Evolutionary conservation across 1,139 yeast genomes (phyloP), one percentile per base, ranked within the genome.

Genomic region (Lodderomyces orthopsilosis): DNA sequence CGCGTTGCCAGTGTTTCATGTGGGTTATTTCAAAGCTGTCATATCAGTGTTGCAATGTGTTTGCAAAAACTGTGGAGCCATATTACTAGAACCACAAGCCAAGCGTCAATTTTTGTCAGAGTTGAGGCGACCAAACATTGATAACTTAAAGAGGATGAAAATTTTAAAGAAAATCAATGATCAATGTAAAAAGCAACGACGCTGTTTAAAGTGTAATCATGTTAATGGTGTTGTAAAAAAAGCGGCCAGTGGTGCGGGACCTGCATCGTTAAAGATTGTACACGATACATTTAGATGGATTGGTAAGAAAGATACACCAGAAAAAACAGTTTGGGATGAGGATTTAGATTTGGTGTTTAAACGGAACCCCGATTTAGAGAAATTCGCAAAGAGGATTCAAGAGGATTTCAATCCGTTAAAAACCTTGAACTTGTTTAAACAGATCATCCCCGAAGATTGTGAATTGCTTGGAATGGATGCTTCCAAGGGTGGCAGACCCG

Each of bases 231-330:
- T 93, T 45, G 98, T 94, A 26, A 94, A 94, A 62, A 93, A 90
- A 61, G 97, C 97, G 2, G 98, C 98, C 2, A 81, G 87, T 24
- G 94, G 94, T 41, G 84, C 89, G 2, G 90, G 93, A 32, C 86
- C 93, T n/a, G 93, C 94, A 0, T 93, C 98, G 1, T 72, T 94
- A 50, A 93, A 93, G 60, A 88, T 94, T 51, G 87, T 94, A 46
- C 99, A 94, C 63, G 98, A 94, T 64, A 87, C 96, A 23, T 94
- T 87, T 68, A 76, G 98, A 59, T 93, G 96, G 93, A 79, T 88
- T 33, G 97, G 98, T 46, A 94, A 94, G 67, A 90, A 87, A 57
- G 75, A 83, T 9, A 84, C 91, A 1, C 86, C 86, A 4, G 98
- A 94, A 59, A 90, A 90, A 62, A 78, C 75, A 23, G 76, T 76